These are phyloP conservation scores for Bifiguratus adelaidae DNA, from an alignment of 192 early-diverging fungal genomes.

Conservation along the genomic window DNA sequence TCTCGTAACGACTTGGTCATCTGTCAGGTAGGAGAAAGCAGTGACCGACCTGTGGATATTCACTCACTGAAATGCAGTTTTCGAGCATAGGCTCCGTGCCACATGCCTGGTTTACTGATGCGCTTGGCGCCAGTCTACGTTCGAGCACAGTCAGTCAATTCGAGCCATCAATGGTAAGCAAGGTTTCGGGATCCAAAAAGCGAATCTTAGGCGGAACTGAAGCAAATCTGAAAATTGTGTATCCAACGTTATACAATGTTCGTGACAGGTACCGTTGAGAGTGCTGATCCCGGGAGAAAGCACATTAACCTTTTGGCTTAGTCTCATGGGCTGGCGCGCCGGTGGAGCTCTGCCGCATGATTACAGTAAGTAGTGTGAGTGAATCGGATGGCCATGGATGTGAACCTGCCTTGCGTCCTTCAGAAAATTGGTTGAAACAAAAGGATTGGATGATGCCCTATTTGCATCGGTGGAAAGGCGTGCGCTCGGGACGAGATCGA, in stretches of 20 bases:
- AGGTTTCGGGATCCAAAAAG: too few species aligned
- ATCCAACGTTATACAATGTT: too few species aligned
- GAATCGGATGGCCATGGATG: background rate
- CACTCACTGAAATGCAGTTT: slow-evolving; percentile 19
- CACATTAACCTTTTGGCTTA: slow-evolving; percentile 2
- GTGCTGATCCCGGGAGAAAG: slow-evolving; percentile 34
- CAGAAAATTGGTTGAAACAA: slow-evolving; percentile 40
- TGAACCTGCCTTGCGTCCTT: slow-evolving; percentile 23
- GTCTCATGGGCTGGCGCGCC: slow-evolving; percentile 48
- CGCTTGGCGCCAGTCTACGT: slow-evolving; percentile 36
- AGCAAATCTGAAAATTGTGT: too few species aligned
- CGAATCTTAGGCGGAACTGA: too few species aligned
- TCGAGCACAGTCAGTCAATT: too few species aligned
- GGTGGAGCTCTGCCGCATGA: slow-evolving; percentile 23
- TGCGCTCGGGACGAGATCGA: slow-evolving; percentile 29
- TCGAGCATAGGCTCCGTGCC: slow-evolving; percentile 49
- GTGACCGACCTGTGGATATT: background rate
- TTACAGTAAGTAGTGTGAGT: background rate
- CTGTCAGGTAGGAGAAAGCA: slow-evolving; percentile 23
- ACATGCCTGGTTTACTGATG: slow-evolving; percentile 42
- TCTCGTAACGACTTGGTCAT: slow-evolving; percentile 20
- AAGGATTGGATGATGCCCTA: slow-evolving; percentile 34
- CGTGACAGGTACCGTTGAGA: slow-evolving; percentile 29
- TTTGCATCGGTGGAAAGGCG: slow-evolving; percentile 38
- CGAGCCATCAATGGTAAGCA: too few species aligned